Conservation (phyloP, 306 rosid species). For the Phaseolus lunatus region DNA sequence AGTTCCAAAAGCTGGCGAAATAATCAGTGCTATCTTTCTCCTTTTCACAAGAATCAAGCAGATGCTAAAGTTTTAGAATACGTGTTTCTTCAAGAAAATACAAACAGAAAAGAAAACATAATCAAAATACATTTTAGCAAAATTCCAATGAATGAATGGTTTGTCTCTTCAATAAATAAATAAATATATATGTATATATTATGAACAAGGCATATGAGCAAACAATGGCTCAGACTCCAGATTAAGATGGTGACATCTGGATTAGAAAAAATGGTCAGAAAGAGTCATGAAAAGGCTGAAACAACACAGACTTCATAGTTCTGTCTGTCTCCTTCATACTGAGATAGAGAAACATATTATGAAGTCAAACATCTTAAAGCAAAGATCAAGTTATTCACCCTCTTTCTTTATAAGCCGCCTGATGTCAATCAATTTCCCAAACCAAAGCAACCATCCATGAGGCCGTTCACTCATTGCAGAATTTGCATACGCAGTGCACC, state of each 20-base stretch:
- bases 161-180: background rate
- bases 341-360: too few species aligned
- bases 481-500: constrained; percentile 48
- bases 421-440: constrained; percentile 46
- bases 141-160: background rate
- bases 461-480: constrained; percentile 32
- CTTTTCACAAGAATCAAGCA: constrained; percentile 29
- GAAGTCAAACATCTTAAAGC: too few species aligned
- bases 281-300: background rate
- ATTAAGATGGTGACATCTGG: background rate
- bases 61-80: background rate
- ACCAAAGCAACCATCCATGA: constrained; percentile 51
- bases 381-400: constrained; percentile 14
- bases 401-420: constrained; percentile 31
- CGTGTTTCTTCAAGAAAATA: background rate
- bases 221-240: background rate
- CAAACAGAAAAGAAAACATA: background rate
- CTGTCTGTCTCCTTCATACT: too few species aligned
- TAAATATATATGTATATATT: background rate
- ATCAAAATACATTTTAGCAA: constrained; percentile 14
- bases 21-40: constrained; percentile 29
- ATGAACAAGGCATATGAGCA: background rate
- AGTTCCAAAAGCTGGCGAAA: background rate
- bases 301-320: background rate
- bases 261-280: background rate